A percentile compares a stretch with the other conserved stretches of the same genome.
Conservation (phyloP, 768 basidiomycete species). For the Trametes sanguinea region DNA sequence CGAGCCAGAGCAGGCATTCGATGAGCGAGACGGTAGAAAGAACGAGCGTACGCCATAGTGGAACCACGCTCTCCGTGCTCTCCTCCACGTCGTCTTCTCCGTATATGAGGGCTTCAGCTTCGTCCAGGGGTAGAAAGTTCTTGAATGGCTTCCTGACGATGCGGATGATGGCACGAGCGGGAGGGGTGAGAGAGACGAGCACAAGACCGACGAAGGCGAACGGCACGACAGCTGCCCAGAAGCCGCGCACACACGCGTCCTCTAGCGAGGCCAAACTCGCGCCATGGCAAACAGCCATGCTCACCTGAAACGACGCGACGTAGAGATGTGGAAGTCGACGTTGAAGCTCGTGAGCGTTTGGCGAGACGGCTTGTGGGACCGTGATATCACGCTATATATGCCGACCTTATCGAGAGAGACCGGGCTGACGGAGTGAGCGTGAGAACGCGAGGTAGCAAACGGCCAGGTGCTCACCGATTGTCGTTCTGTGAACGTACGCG, state of each 20-base stretch:
- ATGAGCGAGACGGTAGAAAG: slow-evolving; percentile 57
- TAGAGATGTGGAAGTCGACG: neutral
- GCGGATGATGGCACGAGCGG: slow-evolving; percentile 11
- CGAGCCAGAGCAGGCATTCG: slow-evolving; percentile 60
- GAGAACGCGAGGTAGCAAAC: too few relatives aligned
- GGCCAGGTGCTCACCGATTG: too few relatives aligned
- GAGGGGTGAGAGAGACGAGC: slow-evolving; percentile 20
- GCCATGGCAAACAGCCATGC: slow-evolving; percentile 15
- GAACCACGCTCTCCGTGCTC: slow-evolving; percentile 29
- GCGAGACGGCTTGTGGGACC: too few relatives aligned
- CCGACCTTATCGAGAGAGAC: too few relatives aligned
- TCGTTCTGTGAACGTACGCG: too few relatives aligned
- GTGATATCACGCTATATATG: too few relatives aligned
- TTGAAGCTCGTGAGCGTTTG: too few relatives aligned
- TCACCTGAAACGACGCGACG: neutral
- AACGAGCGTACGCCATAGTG: slow-evolving; percentile 63
- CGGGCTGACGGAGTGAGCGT: too few relatives aligned
- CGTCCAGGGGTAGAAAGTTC: slow-evolving; percentile 29
- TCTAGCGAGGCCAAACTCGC: slow-evolving; percentile 24
- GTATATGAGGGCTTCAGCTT: slow-evolving; percentile 32
- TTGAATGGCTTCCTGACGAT: slow-evolving; percentile 24
- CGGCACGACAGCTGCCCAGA: slow-evolving; percentile 33
- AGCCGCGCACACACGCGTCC: slow-evolving; percentile 29
- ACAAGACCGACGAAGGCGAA: slow-evolving; percentile 27
- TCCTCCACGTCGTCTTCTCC: slow-evolving; percentile 8